Evolutionary conservation across 1,139 yeast genomes (phyloP).

Genomic region (Yamadazyma trypodendri): DNA sequence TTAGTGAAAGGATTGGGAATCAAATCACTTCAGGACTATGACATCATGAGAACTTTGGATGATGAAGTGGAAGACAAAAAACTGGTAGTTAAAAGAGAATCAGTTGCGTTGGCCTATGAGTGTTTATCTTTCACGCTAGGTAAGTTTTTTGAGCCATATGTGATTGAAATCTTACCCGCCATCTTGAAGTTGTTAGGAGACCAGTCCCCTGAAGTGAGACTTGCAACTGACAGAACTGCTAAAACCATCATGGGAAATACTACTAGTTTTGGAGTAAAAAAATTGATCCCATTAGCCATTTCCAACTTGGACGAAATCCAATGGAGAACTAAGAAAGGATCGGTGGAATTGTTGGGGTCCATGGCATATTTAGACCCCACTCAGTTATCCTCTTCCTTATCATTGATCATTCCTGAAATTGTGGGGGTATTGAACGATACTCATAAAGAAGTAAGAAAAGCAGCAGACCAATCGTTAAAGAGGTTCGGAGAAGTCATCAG

Average conservation of each 20-base stretch:
- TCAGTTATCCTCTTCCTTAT: conserved; percentile 84
- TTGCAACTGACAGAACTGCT: conserved; percentile 86
- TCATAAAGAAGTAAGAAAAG: conserved; percentile 93
- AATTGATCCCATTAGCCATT: conserved; percentile 86
- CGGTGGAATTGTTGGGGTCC: conserved; percentile 92
- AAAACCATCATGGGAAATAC: conserved; percentile 87
- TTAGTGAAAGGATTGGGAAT: conserved; percentile 89
- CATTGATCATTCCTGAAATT: conserved; percentile 91
- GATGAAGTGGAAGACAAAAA: conserved; percentile 90
- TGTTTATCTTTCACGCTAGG: conserved; percentile 78
- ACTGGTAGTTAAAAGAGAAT: conserved; percentile 73
- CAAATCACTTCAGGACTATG: conserved; percentile 68
- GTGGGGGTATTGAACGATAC: conserved; percentile 94
- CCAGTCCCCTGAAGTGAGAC: conserved; percentile 77
- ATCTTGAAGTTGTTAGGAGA: conserved; percentile 85
- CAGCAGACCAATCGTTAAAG: conserved; percentile 86
- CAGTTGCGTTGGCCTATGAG: conserved; percentile 85
- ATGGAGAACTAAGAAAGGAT: conserved; percentile 97
- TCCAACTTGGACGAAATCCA: conserved; percentile 83
- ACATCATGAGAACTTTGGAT: conserved; percentile 70
- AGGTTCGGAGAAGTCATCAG: conserved; percentile 95
- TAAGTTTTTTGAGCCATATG: conserved; percentile 87
- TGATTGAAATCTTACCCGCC: conserved; percentile 80
- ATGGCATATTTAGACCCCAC: conserved; percentile 98
- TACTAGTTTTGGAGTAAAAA: conserved; percentile 88